Evolutionary conservation across 2,329 filamentous ascomycete genomes (phyloP).

Genomic region (Cladosporium sp.): DNA sequence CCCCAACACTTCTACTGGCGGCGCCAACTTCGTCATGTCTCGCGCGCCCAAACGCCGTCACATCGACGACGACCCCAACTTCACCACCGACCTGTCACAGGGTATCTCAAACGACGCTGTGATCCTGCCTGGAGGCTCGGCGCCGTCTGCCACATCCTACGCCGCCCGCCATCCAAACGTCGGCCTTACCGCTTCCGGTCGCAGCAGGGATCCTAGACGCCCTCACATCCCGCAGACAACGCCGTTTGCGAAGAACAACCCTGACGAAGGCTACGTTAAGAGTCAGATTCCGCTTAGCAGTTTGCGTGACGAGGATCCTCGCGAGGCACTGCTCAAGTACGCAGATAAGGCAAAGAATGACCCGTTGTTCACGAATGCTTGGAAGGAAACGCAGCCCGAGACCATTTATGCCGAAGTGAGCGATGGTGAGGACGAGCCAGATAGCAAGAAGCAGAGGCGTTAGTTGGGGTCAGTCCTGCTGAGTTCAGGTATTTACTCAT

Average conservation of each 20-base stretch:
- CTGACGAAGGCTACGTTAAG: constrained; percentile 85
- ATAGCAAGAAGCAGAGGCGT: constrained; percentile 57
- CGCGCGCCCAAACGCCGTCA: constrained; percentile 93
- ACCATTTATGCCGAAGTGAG: constrained; percentile 88
- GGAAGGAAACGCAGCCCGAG: constrained; percentile 87
- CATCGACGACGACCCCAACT: constrained; percentile 85
- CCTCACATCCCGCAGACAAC: constrained; percentile 84
- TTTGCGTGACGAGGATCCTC: constrained; percentile 94
- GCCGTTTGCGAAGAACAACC: constrained; percentile 86
- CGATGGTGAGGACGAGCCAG: constrained; percentile 77
- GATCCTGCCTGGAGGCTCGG: constrained; percentile 56
- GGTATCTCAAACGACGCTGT: constrained; percentile 84
- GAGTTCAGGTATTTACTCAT: not conserved
- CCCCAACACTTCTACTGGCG: constrained; percentile 76
- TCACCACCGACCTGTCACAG: constrained; percentile 80
- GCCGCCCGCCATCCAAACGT: constrained; percentile 66
- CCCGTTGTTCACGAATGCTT: constrained; percentile 91
- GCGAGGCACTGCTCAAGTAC: constrained; percentile 92
- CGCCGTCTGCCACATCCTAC: constrained; percentile 48
- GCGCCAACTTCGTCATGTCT: constrained; percentile 86
- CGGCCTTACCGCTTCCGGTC: constrained; percentile 76
- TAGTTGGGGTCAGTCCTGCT: not conserved
- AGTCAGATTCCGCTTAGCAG: constrained; percentile 85
- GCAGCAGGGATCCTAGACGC: constrained; percentile 74
- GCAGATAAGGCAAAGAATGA: constrained; percentile 90